Evolutionary conservation across 768 basidiomycete genomes (phyloP).

Genomic region (Suillus spraguei): DNA sequence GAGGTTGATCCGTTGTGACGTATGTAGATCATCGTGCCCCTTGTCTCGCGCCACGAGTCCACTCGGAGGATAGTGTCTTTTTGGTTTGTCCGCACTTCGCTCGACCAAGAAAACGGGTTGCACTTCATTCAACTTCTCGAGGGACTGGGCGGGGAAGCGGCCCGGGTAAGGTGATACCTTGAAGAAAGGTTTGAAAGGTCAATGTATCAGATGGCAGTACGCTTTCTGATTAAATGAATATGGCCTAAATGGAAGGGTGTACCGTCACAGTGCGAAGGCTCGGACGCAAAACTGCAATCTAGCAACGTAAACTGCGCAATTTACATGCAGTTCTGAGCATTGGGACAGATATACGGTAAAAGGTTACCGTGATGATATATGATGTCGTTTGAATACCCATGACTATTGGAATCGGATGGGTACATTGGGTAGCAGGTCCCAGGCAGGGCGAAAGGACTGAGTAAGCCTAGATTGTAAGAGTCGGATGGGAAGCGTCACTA

Average conservation of each 20-base stretch:
- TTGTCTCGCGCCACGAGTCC: too few species aligned
- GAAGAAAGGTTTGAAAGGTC: conserved; percentile 7
- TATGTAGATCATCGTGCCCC: too few species aligned
- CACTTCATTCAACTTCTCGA: conserved; percentile 6
- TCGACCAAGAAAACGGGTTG: conserved; percentile 7
- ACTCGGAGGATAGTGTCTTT: too few species aligned
- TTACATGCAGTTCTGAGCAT: not conserved
- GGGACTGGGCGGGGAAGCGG: not conserved
- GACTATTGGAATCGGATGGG: not conserved
- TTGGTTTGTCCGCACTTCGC: too few species aligned
- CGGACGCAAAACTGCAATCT: not conserved
- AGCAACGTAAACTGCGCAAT: not conserved
- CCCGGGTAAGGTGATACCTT: conserved; percentile 7
- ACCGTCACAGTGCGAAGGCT: too few species aligned
- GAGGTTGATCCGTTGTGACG: too few species aligned
- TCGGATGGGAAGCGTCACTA: not conserved
- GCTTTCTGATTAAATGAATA: not conserved
- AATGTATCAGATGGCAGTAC: conserved; percentile 8
- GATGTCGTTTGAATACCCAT: not conserved
- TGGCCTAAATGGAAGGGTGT: not conserved
- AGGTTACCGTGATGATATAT: not conserved
- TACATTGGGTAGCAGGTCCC: too few species aligned
- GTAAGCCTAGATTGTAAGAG: not conserved
- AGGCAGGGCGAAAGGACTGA: not conserved
- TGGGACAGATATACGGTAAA: not conserved